Conservation (phyloP, 306 rosid species). For the Malus fusca region DNA sequence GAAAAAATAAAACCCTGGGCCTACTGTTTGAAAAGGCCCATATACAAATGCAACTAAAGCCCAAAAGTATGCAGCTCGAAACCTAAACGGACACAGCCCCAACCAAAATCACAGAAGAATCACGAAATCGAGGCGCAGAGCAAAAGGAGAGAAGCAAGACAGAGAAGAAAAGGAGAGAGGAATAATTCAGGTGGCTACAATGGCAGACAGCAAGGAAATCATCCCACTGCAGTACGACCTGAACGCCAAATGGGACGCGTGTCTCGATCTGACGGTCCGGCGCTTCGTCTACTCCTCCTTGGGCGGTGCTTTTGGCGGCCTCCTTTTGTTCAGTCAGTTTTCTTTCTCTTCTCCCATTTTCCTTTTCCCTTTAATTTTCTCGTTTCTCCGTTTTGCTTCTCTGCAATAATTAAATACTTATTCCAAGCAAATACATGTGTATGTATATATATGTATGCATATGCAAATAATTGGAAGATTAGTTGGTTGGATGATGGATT, state of each 20-base stretch:
- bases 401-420: background rate
- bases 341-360: background rate
- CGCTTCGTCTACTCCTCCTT: conserved; percentile 55
- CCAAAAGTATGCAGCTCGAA: background rate
- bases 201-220: conserved; percentile 25
- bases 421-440: no score
- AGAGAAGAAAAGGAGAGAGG: background rate
- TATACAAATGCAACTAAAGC: background rate
- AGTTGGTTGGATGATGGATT: no score
- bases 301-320: conserved; percentile 44
- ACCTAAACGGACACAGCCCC: background rate
- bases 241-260: conserved; percentile 50
- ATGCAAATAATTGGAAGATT: no score
- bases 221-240: conserved; percentile 35
- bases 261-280: conserved; percentile 47
- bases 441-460: no score
- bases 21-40: background rate
- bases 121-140: background rate
- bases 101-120: background rate
- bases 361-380: background rate
- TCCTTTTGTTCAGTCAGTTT: conserved; percentile 44
- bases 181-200: background rate
- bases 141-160: background rate
- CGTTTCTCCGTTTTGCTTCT: background rate
- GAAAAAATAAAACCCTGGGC: no score